Evolutionary conservation across 805 yeast genomes (phyloP), one percentile per base, ranked within the genome.

Genomic region (Metschnikowia colocasiae): DNA sequence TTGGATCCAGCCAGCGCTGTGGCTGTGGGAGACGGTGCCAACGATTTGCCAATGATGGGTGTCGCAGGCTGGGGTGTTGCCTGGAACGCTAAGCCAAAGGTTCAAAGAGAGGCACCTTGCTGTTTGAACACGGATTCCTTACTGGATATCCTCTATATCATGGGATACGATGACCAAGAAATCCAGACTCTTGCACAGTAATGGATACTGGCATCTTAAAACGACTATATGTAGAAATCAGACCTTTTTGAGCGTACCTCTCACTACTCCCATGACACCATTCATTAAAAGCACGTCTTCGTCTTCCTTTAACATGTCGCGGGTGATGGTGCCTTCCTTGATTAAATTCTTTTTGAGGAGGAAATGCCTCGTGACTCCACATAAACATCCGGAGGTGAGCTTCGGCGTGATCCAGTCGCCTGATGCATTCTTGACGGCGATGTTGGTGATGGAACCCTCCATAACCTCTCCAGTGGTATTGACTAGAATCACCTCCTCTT

Each of bases 21-120:
- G 39, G 97, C 97, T 41, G 86, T 92, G 32, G 98, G 98, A 31
- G 98, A 94, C 63, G 99, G 99, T 32, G 97, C 98, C 20, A 94
- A 94, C 60, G 99, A 94, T 68, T 71, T 94, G 60, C 78, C 79
- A 38, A 95, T 95, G 90, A 94, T 94, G 98, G 78, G 72, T 2
- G 80, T 68, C 12, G 97, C 96, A 2, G 98, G 98, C 0, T 86
- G 81, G 62, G 99, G 99, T 18, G 75, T 94, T 45, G 99, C 99
- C 0, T 94, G 97, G 95, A 87, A 89, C 63, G 99, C 98, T 18
- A 94, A 94, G 64, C 97, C 98, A 19, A 82, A 76, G 53, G 99
- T 94, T 2, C 97, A 90, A 64, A 63, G 68, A 48, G 70, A 73
- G 54, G 98, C 99, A 0, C 97, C 97, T 16, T 75, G 87, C 36